Base-by-base conservation (phyloP, 1,139 yeast species). In the Kodamaea suecica region DNA sequence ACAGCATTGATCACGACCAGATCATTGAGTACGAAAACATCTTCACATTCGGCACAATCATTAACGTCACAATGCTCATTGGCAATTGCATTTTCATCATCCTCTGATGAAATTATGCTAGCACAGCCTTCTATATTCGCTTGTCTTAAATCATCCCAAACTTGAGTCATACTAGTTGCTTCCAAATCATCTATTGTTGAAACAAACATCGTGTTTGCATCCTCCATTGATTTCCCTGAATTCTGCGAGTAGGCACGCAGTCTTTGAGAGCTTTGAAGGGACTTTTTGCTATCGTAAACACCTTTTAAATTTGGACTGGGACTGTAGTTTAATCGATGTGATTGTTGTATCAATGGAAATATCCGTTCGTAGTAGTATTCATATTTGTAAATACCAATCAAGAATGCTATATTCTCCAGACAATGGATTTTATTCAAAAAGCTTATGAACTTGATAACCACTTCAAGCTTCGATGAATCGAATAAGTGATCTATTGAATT, bases 341-440 rank as follows among this genome's bases (percentile, higher is more conserved):
- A 6, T 19, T 6, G 21, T 6, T 19, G 21, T 19, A 34, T 23
- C 10, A 23, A 25, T 2, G 54, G 52, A 34, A 44, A 41, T 13
- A 55, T 41, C 23, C 51, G 48, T 33, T 55, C 60, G 41, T 51
- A 61, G 41, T 48, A 54, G 46, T 53, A 49, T 33, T 55, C 58
- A 49, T 73, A 73, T 35, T 64, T 66, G 51, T 57, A 70, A 12
- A 72, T 66, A 37, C 69, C 72, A 5, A 73, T 57, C 27, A 73
- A 50, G 42, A 73, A 73, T 33, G 59, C 50, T 31, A 73, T 55
- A 47, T 70, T 73, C 49, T 73, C 79, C 40, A 59, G 60, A 47
- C 74, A 68, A 44, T 71, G 77, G 29, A 47, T 49, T 17, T 43
- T 44, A 23, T 28, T 32, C 13, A 52, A 41, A 32, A 42, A 49